Evolutionary conservation across 2,329 filamentous ascomycete species (phyloP), one percentile per base, ranked within the genome.

Genomic region (Colletotrichum chrysophilum): DNA sequence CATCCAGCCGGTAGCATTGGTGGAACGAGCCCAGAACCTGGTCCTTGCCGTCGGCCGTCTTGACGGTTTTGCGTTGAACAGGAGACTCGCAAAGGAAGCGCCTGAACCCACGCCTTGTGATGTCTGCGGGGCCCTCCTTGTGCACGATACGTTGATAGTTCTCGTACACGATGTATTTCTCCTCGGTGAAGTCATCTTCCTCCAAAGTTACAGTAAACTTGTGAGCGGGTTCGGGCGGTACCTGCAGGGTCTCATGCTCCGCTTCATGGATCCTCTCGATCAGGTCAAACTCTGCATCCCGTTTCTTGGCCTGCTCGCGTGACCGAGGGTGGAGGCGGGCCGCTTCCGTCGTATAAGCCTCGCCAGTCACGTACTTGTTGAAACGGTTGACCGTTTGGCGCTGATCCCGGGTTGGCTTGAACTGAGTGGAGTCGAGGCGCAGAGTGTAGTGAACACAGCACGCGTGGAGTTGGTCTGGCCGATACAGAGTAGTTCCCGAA

Each of bases 391-490:
- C 84, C 2, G 93, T 89, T 81, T 96, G 93, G 48, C 95, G 89
- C 80, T 97, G 95, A 80, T 95, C 93, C 82, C 91, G 92, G 32
- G 91, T 89, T 7, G 94, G 88, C 78, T 90, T 92, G 84, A 94
- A 94, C 52, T 88, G 85, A 62, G 87, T 83, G 28, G 92, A 91
- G 79, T 95, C 93, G 24, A 96, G 87, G 62, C 94, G 92, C 70
- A 97, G 93, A 1, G 94, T 96, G 83, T 96, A 98, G 81, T 98
- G 96, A 60, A 96, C 96, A 83, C 97, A 99, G 81, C 97, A 99
- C 77, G 95, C 94, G 72, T 92, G 89, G 74, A 90, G 90, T 80
- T 95, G 93, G 83, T 97, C 94, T 16, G 95, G 94, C 76, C 95
- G 92, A 84, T 97, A 97, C 65, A 97, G 87, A 10, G 95, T 87